Conservation (phyloP, 306 rosid genomes). For the Styphnolobium japonicum region DNA sequence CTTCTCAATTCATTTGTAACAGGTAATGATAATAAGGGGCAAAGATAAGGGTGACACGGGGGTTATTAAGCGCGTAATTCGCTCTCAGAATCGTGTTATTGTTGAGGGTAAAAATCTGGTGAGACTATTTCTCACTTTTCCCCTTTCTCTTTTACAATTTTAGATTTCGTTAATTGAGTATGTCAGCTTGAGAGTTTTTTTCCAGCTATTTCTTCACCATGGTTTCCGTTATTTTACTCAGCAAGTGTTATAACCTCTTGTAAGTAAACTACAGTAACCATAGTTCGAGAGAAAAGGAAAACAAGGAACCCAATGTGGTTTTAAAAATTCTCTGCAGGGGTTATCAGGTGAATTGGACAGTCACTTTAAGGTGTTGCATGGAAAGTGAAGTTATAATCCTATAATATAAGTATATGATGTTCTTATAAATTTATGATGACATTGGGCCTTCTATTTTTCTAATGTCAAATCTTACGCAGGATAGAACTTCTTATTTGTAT, state of each 20-base stretch:
- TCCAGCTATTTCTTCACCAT: too few species aligned
- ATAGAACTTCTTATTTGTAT: not conserved
- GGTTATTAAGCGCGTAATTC: constrained; percentile 76
- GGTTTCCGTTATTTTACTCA: too few species aligned
- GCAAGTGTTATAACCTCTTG: too few species aligned
- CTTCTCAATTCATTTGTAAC: not conserved
- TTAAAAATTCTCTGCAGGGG: not conserved
- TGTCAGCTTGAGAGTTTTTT: too few species aligned
- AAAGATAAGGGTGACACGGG: constrained; percentile 89
- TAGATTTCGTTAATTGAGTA: too few species aligned
- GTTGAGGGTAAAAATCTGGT: constrained; percentile 97
- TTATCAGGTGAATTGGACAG: not conserved
- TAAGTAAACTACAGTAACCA: not conserved
- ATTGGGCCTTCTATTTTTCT: not conserved
- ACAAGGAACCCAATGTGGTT: not conserved
- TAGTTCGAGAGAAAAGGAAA: not conserved
- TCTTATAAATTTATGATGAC: not conserved
- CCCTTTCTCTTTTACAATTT: not conserved
- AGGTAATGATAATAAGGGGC: constrained; percentile 93
- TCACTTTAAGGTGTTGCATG: not conserved
- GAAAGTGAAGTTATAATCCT: not conserved
- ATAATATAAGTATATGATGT: not conserved
- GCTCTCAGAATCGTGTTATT: constrained; percentile 87
- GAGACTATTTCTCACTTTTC: not conserved
- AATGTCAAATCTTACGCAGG: not conserved